These are phyloP conservation scores for Thelonectria olida DNA, from an alignment of 2,329 filamentous ascomycete genomes.

Conservation along the genomic window DNA sequence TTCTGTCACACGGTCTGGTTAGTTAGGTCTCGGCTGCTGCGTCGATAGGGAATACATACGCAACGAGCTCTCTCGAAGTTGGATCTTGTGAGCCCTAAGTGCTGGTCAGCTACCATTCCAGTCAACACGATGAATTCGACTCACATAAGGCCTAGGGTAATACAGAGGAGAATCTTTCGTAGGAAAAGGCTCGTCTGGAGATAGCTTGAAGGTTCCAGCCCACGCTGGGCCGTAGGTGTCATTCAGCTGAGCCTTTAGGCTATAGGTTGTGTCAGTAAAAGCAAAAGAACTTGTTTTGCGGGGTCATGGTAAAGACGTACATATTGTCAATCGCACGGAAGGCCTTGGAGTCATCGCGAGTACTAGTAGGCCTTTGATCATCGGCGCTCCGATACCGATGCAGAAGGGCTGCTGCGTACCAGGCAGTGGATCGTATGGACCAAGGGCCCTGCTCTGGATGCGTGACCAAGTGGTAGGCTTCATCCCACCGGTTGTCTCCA, in stretches of 20 bases:
- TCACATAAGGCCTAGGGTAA: constrained; percentile 27
- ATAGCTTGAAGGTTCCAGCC: constrained; percentile 53
- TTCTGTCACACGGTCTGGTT: constrained; percentile 8
- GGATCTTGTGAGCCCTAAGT: constrained; percentile 36
- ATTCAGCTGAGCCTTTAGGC: constrained; percentile 47
- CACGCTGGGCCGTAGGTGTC: constrained; percentile 49
- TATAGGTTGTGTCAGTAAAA: neutral
- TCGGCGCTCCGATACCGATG: constrained; percentile 46
- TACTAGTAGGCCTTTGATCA: no score
- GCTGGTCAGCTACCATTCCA: neutral
- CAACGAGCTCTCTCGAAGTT: constrained; percentile 51
- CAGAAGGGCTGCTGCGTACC: constrained; percentile 51
- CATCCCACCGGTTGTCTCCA: constrained; percentile 50
- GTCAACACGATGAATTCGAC: neutral
- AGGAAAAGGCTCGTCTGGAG: constrained; percentile 51
- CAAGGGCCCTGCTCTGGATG: constrained; percentile 54
- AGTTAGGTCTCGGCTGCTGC: neutral
- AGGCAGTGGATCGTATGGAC: constrained; percentile 53
- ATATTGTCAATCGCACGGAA: constrained; percentile 48
- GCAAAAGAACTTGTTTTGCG: neutral
- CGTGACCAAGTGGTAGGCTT: constrained; percentile 52
- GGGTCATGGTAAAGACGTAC: constrained; percentile 31
- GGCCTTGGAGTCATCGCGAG: constrained; percentile 45
- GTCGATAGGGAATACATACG: constrained; percentile 23
- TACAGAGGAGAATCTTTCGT: constrained; percentile 45